phyloP scores from a whole-genome alignment of 192 early-diverging fungal species.

The Haplosporangium gracile region DNA sequence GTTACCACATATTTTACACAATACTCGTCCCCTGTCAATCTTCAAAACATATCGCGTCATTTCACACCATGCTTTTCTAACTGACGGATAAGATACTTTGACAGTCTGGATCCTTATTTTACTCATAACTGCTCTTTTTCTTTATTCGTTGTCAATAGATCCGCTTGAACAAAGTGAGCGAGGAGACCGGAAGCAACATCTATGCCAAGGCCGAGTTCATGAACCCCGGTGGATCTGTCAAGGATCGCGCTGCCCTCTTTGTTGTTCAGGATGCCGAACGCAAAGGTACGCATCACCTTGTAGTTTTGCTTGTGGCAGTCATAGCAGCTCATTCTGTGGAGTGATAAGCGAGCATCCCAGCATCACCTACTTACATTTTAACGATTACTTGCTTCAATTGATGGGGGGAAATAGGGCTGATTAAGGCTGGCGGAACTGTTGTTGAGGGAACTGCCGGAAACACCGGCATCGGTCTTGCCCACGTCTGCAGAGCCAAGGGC shows the following conservation, averaged over 20 bases:
- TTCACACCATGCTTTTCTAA: neutral
- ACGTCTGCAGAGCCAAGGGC: conserved; percentile 92
- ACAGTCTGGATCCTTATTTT: neutral
- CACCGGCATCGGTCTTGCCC: conserved; percentile 97
- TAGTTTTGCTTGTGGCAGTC: too few relatives aligned
- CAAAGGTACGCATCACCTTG: conserved; percentile 38
- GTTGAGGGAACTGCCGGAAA: conserved; percentile 92
- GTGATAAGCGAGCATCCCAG: too few relatives aligned
- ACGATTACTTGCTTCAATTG: neutral
- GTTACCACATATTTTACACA: neutral
- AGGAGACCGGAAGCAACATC: conserved; percentile 89
- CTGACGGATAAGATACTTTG: neutral
- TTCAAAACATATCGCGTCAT: conserved; percentile 2
- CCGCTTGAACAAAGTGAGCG: conserved; percentile 75
- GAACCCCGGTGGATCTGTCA: conserved; percentile 97
- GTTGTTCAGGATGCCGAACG: conserved; percentile 96
- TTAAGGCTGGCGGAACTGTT: conserved; percentile 91
- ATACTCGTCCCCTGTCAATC: neutral
- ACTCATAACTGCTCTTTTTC: neutral
- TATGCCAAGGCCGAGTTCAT: conserved; percentile 96
- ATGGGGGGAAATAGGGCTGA: conserved; percentile 64
- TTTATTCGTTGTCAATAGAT: conserved; percentile 59
- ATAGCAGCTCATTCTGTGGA: too few relatives aligned
- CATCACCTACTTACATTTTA: neutral
- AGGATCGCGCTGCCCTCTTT: conserved; percentile 95